Conservation (phyloP, 2,329 filamentous ascomycete genomes). For the Beauveria medogensis region DNA sequence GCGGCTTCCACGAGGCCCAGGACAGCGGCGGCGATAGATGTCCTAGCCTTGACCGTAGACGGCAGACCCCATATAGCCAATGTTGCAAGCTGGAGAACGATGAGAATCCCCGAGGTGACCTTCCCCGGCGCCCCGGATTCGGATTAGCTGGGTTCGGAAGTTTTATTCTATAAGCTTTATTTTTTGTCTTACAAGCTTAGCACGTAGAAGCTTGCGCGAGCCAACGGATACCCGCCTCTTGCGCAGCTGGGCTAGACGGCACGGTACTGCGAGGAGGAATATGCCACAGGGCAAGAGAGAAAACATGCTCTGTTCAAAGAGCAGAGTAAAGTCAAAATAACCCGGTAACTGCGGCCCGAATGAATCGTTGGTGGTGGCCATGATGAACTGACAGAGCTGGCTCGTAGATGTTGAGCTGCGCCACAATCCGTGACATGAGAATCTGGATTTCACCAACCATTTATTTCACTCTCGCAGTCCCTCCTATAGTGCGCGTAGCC, state of each 20-base stretch:
- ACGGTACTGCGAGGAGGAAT: constrained; percentile 18
- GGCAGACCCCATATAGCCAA: constrained; percentile 20
- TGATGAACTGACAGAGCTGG: neutral
- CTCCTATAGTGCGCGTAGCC: no score
- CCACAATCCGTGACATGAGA: no score
- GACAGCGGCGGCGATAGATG: constrained; percentile 21
- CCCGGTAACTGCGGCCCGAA: constrained; percentile 20
- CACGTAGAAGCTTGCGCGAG: neutral
- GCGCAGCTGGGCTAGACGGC: constrained; percentile 12
- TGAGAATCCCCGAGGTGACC: neutral
- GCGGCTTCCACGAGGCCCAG: constrained; percentile 21
- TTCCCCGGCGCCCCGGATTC: neutral
- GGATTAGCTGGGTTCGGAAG: neutral
- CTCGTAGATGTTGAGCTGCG: no score
- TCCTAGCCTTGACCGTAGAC: constrained; percentile 16
- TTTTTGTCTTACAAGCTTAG: constrained; percentile 1
- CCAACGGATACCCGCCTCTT: neutral
- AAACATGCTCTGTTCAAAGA: constrained; percentile 24
- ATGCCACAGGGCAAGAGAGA: constrained; percentile 20
- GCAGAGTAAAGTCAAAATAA: constrained; percentile 23
- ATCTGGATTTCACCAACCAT: no score
- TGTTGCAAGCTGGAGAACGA: constrained; percentile 18
- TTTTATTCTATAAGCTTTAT: neutral
- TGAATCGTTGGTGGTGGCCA: constrained; percentile 12
- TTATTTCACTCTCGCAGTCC: no score